phyloP scores from a whole-genome alignment of 257 asterid genomes.

The Ilex asprella region DNA sequence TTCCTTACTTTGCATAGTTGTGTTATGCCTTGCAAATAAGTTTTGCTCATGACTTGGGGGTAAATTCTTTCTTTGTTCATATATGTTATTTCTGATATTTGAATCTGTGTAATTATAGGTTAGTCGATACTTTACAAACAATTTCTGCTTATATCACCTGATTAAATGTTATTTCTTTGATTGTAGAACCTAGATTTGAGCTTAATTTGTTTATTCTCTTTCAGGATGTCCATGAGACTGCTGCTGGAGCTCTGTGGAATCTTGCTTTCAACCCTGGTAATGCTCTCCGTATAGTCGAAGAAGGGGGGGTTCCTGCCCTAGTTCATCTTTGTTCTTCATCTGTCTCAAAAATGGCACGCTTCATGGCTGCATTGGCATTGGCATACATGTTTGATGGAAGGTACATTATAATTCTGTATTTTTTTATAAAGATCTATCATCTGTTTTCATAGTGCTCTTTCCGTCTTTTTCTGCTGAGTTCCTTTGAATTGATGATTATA shows the following conservation, averaged over 20 bases:
- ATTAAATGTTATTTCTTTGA: neutral
- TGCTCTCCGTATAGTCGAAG: conserved; percentile 86
- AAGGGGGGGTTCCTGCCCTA: conserved; percentile 78
- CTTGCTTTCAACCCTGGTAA: conserved; percentile 91
- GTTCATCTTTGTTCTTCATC: conserved; percentile 77
- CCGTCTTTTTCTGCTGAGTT: neutral
- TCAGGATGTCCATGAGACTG: conserved; percentile 97
- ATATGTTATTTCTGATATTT: too few relatives aligned
- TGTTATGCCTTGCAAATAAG: too few relatives aligned
- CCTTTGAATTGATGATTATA: too few relatives aligned
- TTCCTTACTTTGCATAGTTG: too few relatives aligned
- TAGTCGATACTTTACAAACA: too few relatives aligned
- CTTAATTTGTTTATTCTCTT: conserved; percentile 16
- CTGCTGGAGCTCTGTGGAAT: conserved; percentile 98
- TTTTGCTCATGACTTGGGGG: too few relatives aligned
- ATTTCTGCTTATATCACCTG: too few relatives aligned
- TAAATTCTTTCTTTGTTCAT: too few relatives aligned
- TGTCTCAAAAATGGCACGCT: conserved; percentile 85
- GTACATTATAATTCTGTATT: conserved; percentile 21
- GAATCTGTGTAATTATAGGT: too few relatives aligned
- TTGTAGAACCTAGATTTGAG: neutral
- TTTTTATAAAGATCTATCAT: neutral
- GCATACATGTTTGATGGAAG: conserved; percentile 93
- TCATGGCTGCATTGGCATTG: conserved; percentile 88
- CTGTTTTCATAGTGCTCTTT: neutral